phyloP scores from a whole-genome alignment of 306 rosid genomes.

The Fagus crenata region DNA sequence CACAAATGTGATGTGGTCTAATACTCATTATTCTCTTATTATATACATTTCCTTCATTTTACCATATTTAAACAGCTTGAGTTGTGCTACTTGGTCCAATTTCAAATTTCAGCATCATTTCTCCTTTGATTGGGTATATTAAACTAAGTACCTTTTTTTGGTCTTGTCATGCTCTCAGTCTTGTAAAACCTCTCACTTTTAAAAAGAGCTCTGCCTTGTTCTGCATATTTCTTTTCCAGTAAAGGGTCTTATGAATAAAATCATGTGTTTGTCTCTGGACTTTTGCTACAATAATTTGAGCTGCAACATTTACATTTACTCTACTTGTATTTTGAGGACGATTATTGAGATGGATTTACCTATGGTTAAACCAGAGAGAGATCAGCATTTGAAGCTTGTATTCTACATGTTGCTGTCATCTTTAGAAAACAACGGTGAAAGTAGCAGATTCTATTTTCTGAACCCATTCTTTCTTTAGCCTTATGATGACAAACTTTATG shows the following conservation, averaged over 20 bases:
- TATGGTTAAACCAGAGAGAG: neutral
- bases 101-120: constrained; percentile 6
- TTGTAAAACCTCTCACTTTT: neutral
- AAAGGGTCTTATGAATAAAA: neutral
- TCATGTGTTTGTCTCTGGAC: neutral
- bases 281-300: neutral
- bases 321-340: neutral
- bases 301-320: neutral
- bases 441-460: neutral
- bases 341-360: neutral
- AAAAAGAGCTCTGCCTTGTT: neutral
- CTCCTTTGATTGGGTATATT: neutral
- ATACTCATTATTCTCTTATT: neutral
- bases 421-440: neutral
- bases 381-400: neutral
- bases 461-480: neutral
- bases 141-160: neutral
- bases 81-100: constrained; percentile 5
- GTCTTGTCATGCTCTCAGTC: neutral
- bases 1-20: neutral
- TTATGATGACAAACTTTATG: neutral
- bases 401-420: neutral
- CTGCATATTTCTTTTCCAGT: neutral
- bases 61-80: constrained; percentile 2
- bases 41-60: neutral